Evolutionary conservation across 2,329 filamentous ascomycete species (phyloP), one percentile per base, ranked within the genome.

Genomic region (Cladosporium oxysporum): DNA sequence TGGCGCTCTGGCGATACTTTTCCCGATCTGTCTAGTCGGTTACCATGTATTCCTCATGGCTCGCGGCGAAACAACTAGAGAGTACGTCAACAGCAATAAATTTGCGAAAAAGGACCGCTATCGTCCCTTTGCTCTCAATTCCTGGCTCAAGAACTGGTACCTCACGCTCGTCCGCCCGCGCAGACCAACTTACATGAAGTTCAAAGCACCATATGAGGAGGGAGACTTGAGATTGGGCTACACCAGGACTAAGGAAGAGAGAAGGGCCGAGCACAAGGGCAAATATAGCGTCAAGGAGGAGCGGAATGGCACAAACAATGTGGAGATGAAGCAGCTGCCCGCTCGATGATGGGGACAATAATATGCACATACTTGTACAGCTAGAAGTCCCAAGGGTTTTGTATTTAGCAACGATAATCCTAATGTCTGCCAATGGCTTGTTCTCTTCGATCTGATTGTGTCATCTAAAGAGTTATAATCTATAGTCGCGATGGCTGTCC

Each of bases 31-130:
- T 52, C 82, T 99, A 6, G 91, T 89, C 82, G 86, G 87, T 26
- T 99, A 99, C 77, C 95, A 99, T 79, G 76, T 98, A 57, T 97
- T 96, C 80, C 84, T 99, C 52, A 92, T 96, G 81, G 90, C 88
- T 7, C 86, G 94, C 35, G 95, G 94, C 58, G 94, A 99, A 82
- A 99, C 94, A 0, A 99, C 95, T 0, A 86, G 95, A 71, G 95
- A 99, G 79, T 97, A 97, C 77, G 87, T 99, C 70, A 97, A 96
- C 79, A 93, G 91, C 5, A 92, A 97, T 79, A 98, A 98, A 78
- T 98, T 99, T 76, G 82, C 90, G 69, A 96, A 95, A 80, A 90
- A 90, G 72, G 94, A 99, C 76, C 88, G 95, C 14, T 96, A 97
- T 78, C 85, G 93, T 52, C 92, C 95, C 1, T 99, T 96, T 73